phyloP scores from a whole-genome alignment of 2,329 filamentous ascomycete genomes.

The Talaromyces sp. region DNA sequence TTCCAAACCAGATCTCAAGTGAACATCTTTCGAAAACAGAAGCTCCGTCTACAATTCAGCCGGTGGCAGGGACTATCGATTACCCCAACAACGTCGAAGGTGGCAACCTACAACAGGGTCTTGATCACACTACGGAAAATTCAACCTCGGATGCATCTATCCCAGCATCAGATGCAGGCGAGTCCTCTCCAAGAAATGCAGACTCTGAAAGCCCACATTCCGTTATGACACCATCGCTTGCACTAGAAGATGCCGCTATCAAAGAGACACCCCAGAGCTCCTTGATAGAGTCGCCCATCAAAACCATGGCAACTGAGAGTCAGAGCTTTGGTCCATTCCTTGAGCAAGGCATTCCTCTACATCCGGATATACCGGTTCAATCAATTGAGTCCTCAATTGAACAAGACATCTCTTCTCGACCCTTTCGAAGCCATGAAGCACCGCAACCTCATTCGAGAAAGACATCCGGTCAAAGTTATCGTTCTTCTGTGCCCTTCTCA shows the following conservation, averaged over 20 bases:
- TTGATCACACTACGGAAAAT: not conserved
- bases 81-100: not conserved
- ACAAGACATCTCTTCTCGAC: not conserved
- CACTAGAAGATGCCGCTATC: not conserved
- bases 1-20: not conserved
- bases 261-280: conserved; percentile 5
- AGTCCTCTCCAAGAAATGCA: not conserved
- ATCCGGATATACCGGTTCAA: conserved; percentile 18
- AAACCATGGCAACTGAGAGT: not conserved
- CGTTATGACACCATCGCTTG: not conserved
- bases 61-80: not conserved
- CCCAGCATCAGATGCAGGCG: not conserved
- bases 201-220: conserved; percentile 7
- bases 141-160: conserved; percentile 17
- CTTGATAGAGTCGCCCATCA: not conserved
- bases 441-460: not conserved
- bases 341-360: not conserved
- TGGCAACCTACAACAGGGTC: not conserved
- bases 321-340: not conserved
- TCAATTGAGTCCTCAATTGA: conserved; percentile 14
- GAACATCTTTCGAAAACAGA: not conserved
- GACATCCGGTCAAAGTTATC: conserved; percentile 25
- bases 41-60: not conserved
- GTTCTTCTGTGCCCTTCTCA: conserved; percentile 24
- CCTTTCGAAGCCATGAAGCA: not conserved